A percentile compares a stretch with the other conserved stretches of the same genome.
Conservation (phyloP, 352 stramenopile genomes). For the Globisporangium iwayamae region DNA sequence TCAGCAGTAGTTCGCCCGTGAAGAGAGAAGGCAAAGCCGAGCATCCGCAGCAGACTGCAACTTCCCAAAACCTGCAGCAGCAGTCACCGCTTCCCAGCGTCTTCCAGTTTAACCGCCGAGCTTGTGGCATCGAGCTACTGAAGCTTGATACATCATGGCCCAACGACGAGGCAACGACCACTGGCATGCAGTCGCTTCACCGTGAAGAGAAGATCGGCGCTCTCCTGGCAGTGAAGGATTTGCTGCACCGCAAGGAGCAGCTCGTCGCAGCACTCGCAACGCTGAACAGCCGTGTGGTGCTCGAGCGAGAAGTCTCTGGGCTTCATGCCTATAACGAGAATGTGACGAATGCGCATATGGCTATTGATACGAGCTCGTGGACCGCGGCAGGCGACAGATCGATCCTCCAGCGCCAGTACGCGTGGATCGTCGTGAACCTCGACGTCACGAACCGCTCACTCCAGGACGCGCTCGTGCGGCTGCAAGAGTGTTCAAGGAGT, state of each 20-base stretch:
- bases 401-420: conserved; percentile 55
- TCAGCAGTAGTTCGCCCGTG: conserved; percentile 22
- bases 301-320: not conserved
- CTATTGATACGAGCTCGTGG: conserved; percentile 24
- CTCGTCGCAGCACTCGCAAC: conserved; percentile 41
- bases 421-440: conserved; percentile 67
- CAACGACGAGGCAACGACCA: not conserved
- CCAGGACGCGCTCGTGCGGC: conserved; percentile 44
- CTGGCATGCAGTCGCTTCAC: not conserved
- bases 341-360: conserved; percentile 19
- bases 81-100: not conserved
- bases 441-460: conserved; percentile 61
- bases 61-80: conserved; percentile 8
- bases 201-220: conserved; percentile 35
- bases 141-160: not conserved
- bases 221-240: conserved; percentile 45
- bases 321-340: conserved; percentile 16
- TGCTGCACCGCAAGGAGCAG: conserved; percentile 75
- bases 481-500: conserved; percentile 46
- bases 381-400: conserved; percentile 21
- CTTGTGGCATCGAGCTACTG: not conserved
- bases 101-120: not conserved
- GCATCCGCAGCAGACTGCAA: conserved; percentile 7
- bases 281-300: conserved; percentile 40
- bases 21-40: conserved; percentile 17